Evolutionary conservation across 2,329 filamentous ascomycete genomes (phyloP).

Genomic region (Ophiostoma himal-ulmi): DNA sequence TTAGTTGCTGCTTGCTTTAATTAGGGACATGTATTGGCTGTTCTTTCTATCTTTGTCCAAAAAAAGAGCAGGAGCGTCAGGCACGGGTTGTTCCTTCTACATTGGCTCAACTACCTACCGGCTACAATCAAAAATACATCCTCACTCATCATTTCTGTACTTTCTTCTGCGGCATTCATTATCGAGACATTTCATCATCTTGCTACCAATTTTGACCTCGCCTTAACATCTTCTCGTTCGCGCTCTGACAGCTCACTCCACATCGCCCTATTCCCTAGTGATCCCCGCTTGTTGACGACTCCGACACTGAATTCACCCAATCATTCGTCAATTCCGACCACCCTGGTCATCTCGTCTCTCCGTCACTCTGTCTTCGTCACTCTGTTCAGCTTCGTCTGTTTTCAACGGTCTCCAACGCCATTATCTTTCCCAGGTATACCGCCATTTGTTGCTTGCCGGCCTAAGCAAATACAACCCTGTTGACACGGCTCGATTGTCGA

Average conservation of each 20-base stretch:
- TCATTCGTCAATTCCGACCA: slow-evolving; percentile 10
- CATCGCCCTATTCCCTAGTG: not conserved
- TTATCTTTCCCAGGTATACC: too few relatives aligned
- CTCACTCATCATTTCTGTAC: too few relatives aligned
- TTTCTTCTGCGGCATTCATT: too few relatives aligned
- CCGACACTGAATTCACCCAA: slow-evolving; percentile 4
- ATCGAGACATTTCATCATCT: not conserved
- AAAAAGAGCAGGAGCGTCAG: not conserved
- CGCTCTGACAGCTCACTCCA: not conserved
- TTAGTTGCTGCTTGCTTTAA: not conserved
- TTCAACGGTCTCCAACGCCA: too few relatives aligned
- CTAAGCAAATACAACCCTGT: not conserved
- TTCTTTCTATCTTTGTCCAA: not conserved
- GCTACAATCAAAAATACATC: too few relatives aligned
- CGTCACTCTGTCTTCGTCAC: not conserved
- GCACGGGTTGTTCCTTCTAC: not conserved
- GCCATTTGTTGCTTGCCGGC: too few relatives aligned
- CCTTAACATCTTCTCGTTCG: not conserved
- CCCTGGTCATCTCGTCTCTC: not conserved
- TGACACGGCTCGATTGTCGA: not conserved
- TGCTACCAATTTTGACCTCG: not conserved
- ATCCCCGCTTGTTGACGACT: slow-evolving; percentile 1
- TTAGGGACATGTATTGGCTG: too few relatives aligned
- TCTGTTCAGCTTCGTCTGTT: not conserved
- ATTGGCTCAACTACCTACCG: not conserved